phyloP scores from a whole-genome alignment of 208 protist genomes.

The Leishmania lainsoni region DNA sequence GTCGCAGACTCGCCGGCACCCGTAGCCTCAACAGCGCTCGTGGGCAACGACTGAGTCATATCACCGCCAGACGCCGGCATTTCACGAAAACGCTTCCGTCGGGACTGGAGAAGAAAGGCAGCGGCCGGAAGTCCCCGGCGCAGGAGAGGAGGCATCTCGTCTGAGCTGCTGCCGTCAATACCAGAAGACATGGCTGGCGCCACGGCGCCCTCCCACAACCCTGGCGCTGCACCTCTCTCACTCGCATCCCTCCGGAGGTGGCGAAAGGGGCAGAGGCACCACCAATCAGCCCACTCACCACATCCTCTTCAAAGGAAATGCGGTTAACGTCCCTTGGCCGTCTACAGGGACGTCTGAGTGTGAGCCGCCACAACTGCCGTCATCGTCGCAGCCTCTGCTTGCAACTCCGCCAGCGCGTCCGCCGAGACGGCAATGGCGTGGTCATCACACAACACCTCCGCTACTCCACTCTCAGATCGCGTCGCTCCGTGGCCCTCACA shows the following conservation, averaged over 20 bases:
- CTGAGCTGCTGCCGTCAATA: no score
- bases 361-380: background rate
- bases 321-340: slow-evolving; percentile 15
- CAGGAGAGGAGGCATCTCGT: slow-evolving; percentile 19
- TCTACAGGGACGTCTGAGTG: background rate
- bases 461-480: background rate
- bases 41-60: background rate
- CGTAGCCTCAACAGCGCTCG: background rate
- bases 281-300: slow-evolving; percentile 19
- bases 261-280: background rate
- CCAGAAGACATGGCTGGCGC: background rate
- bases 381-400: slow-evolving; percentile 20
- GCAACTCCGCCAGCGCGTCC: slow-evolving; percentile 42
- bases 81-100: slow-evolving; percentile 33
- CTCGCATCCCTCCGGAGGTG: slow-evolving; percentile 9
- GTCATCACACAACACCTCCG: slow-evolving; percentile 12
- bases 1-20: background rate
- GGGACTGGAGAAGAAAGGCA: slow-evolving; percentile 29
- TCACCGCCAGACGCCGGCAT: background rate
- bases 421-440: slow-evolving; percentile 28
- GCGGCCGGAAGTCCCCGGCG: slow-evolving; percentile 25
- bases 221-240: slow-evolving; percentile 43
- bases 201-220: slow-evolving; percentile 28
- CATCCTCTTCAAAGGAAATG: slow-evolving; percentile 32
- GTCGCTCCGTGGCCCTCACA: background rate